Percentiles rank a stretch among this genome's conserved stretches.
Conservation (phyloP, 805 yeast genomes). For the Danielozyma ontarioensis region DNA sequence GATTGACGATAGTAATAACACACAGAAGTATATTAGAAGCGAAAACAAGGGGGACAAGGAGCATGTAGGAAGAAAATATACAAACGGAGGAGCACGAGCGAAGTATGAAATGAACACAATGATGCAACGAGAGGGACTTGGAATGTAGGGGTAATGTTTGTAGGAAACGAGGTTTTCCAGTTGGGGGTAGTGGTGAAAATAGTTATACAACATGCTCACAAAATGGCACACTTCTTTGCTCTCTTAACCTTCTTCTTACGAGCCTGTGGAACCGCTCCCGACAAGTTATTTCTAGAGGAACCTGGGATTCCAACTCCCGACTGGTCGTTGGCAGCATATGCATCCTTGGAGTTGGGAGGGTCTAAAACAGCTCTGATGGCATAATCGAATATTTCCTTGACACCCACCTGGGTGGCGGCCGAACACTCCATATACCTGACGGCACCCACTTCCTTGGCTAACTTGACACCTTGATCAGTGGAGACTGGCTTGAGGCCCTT, state of each 20-base stretch:
- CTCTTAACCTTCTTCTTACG: slow-evolving; percentile 27
- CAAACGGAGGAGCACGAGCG: too few relatives aligned
- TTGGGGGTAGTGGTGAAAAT: too few relatives aligned
- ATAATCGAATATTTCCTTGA: slow-evolving; percentile 76
- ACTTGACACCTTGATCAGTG: slow-evolving; percentile 53
- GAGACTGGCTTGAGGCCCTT: slow-evolving; percentile 60
- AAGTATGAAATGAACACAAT: too few relatives aligned
- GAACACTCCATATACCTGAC: slow-evolving; percentile 81
- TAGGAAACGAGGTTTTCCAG: too few relatives aligned
- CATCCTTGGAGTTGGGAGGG: slow-evolving; percentile 33
- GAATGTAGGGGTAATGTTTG: too few relatives aligned
- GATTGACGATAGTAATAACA: not conserved
- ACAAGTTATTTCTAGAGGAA: slow-evolving; percentile 1
- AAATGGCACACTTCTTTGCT: slow-evolving; percentile 36
- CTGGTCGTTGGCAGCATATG: slow-evolving; percentile 6
- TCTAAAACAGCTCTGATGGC: slow-evolving; percentile 69
- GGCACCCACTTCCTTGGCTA: slow-evolving; percentile 70
- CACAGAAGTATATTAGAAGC: slow-evolving; percentile 4
- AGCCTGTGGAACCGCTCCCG: slow-evolving; percentile 5
- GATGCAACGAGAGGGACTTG: too few relatives aligned
- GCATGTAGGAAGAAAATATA: too few relatives aligned
- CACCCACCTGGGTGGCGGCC: slow-evolving; percentile 84
- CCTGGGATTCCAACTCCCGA: slow-evolving; percentile 9
- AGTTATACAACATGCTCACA: too few relatives aligned
- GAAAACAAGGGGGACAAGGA: too few relatives aligned